Conservation (phyloP, 2,329 filamentous ascomycete genomes). For the Blastomyces percursus region DNA sequence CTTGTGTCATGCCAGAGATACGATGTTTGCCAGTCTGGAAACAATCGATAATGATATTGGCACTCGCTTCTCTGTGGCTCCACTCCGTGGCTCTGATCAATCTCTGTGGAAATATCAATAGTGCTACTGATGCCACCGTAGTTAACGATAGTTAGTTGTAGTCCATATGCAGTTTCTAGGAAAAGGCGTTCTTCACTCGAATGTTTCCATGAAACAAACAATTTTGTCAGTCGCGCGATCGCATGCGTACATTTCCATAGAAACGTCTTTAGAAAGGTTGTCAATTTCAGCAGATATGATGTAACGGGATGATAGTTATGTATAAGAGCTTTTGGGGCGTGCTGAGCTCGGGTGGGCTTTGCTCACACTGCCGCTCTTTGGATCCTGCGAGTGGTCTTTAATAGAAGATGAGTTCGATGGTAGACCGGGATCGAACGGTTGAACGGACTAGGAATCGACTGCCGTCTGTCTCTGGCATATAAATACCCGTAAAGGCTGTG, state of each 20-base stretch:
- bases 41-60: slow-evolving; percentile 13
- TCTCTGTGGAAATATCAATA: neutral
- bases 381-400: neutral
- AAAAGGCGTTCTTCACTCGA: neutral
- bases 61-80: neutral
- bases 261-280: neutral
- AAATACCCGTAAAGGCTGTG: neutral
- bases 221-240: neutral
- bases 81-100: neutral
- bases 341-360: neutral
- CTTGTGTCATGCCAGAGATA: slow-evolving; percentile 6
- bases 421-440: neutral
- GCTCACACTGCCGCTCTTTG: neutral
- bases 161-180: neutral
- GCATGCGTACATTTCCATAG: neutral
- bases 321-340: neutral
- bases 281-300: neutral
- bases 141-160: neutral
- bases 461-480: neutral
- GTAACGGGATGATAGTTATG: neutral
- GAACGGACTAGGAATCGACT: neutral
- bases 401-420: neutral
- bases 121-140: neutral
- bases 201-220: neutral
- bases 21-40: slow-evolving; percentile 9